Base-by-base conservation (phyloP, 2,329 filamentous ascomycete genomes). In the Corynespora cassiicola region DNA sequence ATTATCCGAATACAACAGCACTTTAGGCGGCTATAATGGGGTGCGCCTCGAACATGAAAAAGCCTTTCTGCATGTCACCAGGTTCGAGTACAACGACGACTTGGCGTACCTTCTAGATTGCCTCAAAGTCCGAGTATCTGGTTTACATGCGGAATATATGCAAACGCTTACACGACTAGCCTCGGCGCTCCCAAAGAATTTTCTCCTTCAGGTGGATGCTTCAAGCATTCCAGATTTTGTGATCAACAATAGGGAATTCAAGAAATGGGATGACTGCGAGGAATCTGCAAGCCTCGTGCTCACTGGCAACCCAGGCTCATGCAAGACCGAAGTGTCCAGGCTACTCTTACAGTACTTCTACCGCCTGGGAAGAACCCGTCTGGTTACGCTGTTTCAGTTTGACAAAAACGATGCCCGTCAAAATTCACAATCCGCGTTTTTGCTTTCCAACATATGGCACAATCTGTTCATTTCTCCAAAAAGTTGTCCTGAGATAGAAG, bases 1-100 rank as follows among this genome's bases (percentile, higher is more conserved):
- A 24, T 19, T 31, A 9, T 17, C 28, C 7, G 28, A 31, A 12
- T 12, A 31, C 10, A 31, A 31, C 28, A 31, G 20, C 28, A 18
- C 28, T 6, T 31, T 31, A 11, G 28, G 28, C 17, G 28, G 28
- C 11, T 31, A 31, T 14, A 31, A 31, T 19, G 28, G 28, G 11
- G 6, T 31, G 6, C 10, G 28, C 7, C 20, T 7, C 17, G 16
- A 18, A 9, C 28, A 18, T 31, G 9, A 12, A 8, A 31, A 12
- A 18, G 14, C 7, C 6, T 31, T 7, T 14, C 10, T 10, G 7
- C 7, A 31, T 6, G 14, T 31, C 17, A 17, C 12, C 7, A 31
- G 14, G 20, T 31, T 8, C 14, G 28, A 19, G 7, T 25, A n/a
- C n/a, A n/a, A n/a, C n/a, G n/a, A n/a, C n/a, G n/a, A n/a, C n/a